Percentiles rank a stretch among this genome's conserved stretches.
These are phyloP conservation scores for Trichoderma asperellum DNA, from an alignment of 2,329 filamentous ascomycete genomes.

Conservation along the genomic window DNA sequence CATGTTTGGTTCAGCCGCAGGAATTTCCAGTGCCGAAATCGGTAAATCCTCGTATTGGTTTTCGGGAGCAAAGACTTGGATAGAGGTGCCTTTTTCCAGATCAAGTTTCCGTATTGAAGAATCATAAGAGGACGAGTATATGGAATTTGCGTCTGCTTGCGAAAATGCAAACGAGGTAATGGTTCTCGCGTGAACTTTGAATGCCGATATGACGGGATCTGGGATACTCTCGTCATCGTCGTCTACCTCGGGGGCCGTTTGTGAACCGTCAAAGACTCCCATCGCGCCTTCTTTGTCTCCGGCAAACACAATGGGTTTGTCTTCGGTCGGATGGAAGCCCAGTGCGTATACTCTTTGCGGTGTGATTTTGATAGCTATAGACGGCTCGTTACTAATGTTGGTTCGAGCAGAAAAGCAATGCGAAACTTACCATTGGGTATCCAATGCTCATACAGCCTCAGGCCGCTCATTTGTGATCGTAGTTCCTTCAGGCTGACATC, in stretches of 20 bases:
- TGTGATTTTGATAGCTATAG: constrained; percentile 82
- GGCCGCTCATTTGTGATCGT: constrained; percentile 73
- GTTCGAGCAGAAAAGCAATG: background rate
- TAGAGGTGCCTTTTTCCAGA: constrained; percentile 75
- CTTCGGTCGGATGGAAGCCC: constrained; percentile 81
- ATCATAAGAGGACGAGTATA: constrained; percentile 91
- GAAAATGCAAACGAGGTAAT: constrained; percentile 85
- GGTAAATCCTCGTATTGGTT: constrained; percentile 73
- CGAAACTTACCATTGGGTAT: constrained; percentile 69
- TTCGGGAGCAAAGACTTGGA: constrained; percentile 78
- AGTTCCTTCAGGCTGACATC: constrained; percentile 75
- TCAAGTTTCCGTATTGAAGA: constrained; percentile 88
- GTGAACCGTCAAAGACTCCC: constrained; percentile 87
- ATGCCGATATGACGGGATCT: constrained; percentile 80
- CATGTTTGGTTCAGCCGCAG: constrained; percentile 68
- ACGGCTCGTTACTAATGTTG: background rate
- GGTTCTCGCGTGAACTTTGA: constrained; percentile 88
- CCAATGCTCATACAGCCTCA: constrained; percentile 83
- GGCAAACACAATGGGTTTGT: constrained; percentile 88
- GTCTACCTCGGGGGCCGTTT: constrained; percentile 62
- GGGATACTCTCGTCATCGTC: constrained; percentile 68
- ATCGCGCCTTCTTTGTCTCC: constrained; percentile 92
- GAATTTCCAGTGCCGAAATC: constrained; percentile 83
- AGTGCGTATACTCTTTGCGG: constrained; percentile 87
- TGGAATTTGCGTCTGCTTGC: constrained; percentile 69